Evolutionary conservation across 2,329 filamentous ascomycete species (phyloP), one percentile per base, ranked within the genome.

Genomic region (Fusarium burgessii): DNA sequence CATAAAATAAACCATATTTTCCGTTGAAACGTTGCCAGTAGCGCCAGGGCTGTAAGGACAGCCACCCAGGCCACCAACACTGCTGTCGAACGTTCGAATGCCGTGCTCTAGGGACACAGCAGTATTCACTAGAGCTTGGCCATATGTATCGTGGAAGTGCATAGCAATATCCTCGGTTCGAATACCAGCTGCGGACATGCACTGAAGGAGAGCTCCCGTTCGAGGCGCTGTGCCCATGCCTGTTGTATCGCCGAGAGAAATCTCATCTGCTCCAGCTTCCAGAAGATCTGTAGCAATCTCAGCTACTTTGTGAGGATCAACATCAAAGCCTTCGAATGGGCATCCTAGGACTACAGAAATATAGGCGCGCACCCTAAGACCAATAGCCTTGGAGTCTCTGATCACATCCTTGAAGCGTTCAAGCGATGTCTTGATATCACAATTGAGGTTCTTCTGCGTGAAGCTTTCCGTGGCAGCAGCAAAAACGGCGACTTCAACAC

Each of bases 71-170:
- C 94, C 94, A 4, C 89, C 92, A 2, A 97, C 92, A 57, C 92
- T 93, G 70, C 88, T 89, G 77, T 97, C 94, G 78, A 97, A 96
- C 1, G 89, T 92, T 35, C 92, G 84, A 42, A 97, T 88, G 0
- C 94, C 94, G 73, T 92, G 89, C 77, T 93, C 91, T 33, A 96
- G 86, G 40, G 91, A 90, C 1, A 95, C 90, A 14, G 93, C 90
- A 8, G 91, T 91, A 77, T 97, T 97, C 11, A 94, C 91, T n/a
- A 95, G 84, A 3, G 93, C 93, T 82, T 94, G 92, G 2, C 93
- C 93, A 77, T 94, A 95, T 2, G 94, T 97, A 77, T 97, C 93
- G 80, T 97, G 94, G 76, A 97, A 95, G 80, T 97, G 94, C 82
- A 95, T 90, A 0, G 93, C 93, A 14, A 97, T 82, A 74, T 93